Percentiles rank a stretch among this genome's conserved stretches.
Evolutionary conservation across 2,329 filamentous ascomycete species (phyloP).

Genomic region (Stylonectria norvegica): DNA sequence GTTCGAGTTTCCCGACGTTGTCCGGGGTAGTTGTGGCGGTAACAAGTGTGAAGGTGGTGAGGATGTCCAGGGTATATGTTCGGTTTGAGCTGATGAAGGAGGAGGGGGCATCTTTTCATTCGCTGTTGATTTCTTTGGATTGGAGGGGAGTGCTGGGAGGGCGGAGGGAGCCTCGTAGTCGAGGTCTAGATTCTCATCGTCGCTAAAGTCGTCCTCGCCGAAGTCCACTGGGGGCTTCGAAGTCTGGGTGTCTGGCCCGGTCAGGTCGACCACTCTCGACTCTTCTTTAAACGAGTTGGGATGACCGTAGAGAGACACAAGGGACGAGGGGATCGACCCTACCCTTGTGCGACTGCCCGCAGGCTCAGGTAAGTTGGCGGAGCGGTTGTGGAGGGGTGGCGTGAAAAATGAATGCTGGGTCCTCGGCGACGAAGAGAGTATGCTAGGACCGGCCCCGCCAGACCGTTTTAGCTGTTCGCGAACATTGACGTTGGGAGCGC

Average conservation of each 20-base stretch:
- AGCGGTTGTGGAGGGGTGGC: conserved; percentile 26
- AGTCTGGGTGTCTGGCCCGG: conserved; percentile 25
- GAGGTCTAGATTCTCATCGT: conserved; percentile 72
- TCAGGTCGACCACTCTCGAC: conserved; percentile 34
- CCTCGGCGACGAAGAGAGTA: conserved; percentile 40
- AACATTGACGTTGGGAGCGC: conserved; percentile 44
- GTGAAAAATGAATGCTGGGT: conserved; percentile 27
- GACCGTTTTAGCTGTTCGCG: conserved; percentile 49
- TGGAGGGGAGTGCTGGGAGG: conserved; percentile 37
- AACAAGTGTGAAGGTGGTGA: conserved; percentile 52
- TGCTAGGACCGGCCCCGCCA: conserved; percentile 32
- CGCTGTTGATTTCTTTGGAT: conserved; percentile 7
- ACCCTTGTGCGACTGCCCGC: conserved; percentile 9
- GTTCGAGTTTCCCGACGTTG: conserved; percentile 10
- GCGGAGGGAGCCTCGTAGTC: conserved; percentile 61
- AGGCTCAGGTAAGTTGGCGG: conserved; percentile 32
- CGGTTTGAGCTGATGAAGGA: conserved; percentile 27
- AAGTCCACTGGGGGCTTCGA: conserved; percentile 51
- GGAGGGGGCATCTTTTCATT: conserved; percentile 28
- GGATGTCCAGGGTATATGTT: conserved; percentile 67
- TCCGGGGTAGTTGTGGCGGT: conserved; percentile 31
- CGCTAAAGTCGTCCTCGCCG: conserved; percentile 80
- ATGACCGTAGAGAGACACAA: conserved; percentile 43
- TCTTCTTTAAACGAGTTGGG: conserved; percentile 45
- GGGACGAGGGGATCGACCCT: conserved; percentile 21